These are phyloP conservation scores for Sporisorium graminicola DNA, from an alignment of 1,284 basidiomycete species.

Conservation along the genomic window DNA sequence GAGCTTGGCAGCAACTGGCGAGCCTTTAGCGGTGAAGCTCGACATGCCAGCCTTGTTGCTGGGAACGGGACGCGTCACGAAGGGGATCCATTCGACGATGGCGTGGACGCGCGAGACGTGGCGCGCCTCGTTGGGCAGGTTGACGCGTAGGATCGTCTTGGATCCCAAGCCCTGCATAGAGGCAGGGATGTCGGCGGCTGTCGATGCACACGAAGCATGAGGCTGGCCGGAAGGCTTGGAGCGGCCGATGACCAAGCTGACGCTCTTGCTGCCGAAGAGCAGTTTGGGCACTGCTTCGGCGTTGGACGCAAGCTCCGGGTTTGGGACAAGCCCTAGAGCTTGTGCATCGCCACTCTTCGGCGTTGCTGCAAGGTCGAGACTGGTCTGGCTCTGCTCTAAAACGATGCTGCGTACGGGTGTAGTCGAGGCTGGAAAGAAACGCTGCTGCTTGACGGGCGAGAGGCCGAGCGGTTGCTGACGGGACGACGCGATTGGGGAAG, in stretches of 20 bases:
- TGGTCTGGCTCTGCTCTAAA: slow-evolving; percentile 15
- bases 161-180: slow-evolving; percentile 50
- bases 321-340: slow-evolving; percentile 31
- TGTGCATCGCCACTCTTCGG: slow-evolving; percentile 1
- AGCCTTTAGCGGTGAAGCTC: slow-evolving; percentile 32
- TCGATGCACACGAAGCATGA: slow-evolving; percentile 16
- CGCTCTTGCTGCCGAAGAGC: slow-evolving; percentile 45
- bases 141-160: slow-evolving; percentile 49
- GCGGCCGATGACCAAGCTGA: slow-evolving; percentile 53
- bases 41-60: slow-evolving; percentile 25
- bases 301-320: slow-evolving; percentile 33
- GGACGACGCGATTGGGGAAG: slow-evolving; percentile 27
- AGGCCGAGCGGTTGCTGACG: slow-evolving; percentile 28
- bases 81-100: slow-evolving; percentile 67
- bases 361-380: slow-evolving; percentile 4
- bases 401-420: slow-evolving; percentile 18
- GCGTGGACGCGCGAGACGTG: slow-evolving; percentile 67
- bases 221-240: slow-evolving; percentile 50
- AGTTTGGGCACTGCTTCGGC: slow-evolving; percentile 27
- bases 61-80: slow-evolving; percentile 25
- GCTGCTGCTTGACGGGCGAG: slow-evolving; percentile 44
- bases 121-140: slow-evolving; percentile 59
- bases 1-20: slow-evolving; percentile 23
- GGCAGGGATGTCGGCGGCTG: slow-evolving; percentile 28
- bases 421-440: slow-evolving; percentile 14